phyloP scores from a whole-genome alignment of 2,329 filamentous ascomycete genomes.

The Akanthomyces uredinophilus region DNA sequence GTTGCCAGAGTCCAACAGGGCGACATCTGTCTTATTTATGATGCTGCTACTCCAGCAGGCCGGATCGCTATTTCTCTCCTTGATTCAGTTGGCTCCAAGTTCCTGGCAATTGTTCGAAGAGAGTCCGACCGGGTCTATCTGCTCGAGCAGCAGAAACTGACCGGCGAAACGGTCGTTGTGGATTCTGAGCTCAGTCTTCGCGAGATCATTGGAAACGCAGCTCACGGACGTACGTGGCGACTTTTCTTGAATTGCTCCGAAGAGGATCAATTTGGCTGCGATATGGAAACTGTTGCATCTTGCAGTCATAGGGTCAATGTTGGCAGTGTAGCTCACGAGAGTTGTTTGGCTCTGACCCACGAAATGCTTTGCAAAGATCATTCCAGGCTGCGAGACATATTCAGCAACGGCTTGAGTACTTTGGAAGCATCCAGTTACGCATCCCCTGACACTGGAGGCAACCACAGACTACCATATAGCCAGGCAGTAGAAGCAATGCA shows the following conservation, averaged over 20 bases:
- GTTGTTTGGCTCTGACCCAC: not conserved
- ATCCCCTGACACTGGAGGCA: not conserved
- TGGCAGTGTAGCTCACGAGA: not conserved
- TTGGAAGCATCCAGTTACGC: not conserved
- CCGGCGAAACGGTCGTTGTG: not conserved
- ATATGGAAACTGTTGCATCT: not conserved
- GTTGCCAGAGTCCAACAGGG: not conserved
- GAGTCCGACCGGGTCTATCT: not conserved
- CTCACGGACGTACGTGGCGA: not conserved
- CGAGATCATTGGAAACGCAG: not conserved
- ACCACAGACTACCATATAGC: not conserved
- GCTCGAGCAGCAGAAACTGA: not conserved
- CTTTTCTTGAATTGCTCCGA: not conserved
- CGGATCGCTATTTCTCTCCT: not conserved
- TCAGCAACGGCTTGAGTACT: not conserved
- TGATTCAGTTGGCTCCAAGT: not conserved
- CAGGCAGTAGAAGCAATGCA: not conserved
- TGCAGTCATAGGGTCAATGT: not conserved
- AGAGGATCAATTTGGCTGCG: fast-evolving
- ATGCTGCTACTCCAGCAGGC: not conserved
- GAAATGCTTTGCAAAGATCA: not conserved
- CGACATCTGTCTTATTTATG: not conserved
- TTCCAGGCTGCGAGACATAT: not conserved
- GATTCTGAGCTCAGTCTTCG: not conserved
- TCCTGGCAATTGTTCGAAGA: not conserved